Conservation (phyloP, 139 green algal species). For the Chlorella ohadii region DNA sequence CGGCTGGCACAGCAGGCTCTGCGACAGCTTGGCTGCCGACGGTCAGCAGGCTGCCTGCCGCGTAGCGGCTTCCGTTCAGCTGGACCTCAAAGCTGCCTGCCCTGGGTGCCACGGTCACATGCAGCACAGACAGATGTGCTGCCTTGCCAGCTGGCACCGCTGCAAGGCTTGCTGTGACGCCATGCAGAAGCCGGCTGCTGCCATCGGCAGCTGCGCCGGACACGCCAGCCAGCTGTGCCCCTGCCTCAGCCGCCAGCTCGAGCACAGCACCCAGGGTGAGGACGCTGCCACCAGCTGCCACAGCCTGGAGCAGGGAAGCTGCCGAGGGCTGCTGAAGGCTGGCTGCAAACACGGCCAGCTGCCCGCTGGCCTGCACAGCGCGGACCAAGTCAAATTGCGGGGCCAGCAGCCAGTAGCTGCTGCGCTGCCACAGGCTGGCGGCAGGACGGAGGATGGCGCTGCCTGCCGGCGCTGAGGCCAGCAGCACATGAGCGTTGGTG, state of each 20-base stretch:
- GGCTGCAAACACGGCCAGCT: constrained; percentile 9
- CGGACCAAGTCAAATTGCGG: constrained; percentile 29
- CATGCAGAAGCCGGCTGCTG: not conserved
- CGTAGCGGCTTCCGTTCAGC: not conserved
- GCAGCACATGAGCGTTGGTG: constrained; percentile 77
- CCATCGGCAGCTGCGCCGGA: not conserved
- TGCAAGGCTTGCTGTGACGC: not conserved
- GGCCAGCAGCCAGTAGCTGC: constrained; percentile 55
- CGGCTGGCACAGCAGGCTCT: too few species aligned
- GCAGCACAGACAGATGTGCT: not conserved
- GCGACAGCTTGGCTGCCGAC: too few species aligned
- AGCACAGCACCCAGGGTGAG: constrained; percentile 9
- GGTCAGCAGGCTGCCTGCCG: too few species aligned
- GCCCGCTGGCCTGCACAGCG: not conserved
- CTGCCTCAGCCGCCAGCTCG: constrained; percentile 32
- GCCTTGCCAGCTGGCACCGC: not conserved
- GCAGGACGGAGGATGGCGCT: not conserved
- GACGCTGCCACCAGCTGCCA: not conserved
- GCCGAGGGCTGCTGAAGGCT: not conserved
- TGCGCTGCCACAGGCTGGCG: constrained; percentile 40
- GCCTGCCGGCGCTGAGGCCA: not conserved
- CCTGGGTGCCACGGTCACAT: not conserved
- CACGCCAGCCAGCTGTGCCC: not conserved
- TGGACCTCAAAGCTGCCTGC: constrained; percentile 18
- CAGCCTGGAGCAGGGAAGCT: not conserved